These are phyloP conservation scores for Jatropha podagrica DNA, from an alignment of 441 rosid genomes.

Conservation along the genomic window DNA sequence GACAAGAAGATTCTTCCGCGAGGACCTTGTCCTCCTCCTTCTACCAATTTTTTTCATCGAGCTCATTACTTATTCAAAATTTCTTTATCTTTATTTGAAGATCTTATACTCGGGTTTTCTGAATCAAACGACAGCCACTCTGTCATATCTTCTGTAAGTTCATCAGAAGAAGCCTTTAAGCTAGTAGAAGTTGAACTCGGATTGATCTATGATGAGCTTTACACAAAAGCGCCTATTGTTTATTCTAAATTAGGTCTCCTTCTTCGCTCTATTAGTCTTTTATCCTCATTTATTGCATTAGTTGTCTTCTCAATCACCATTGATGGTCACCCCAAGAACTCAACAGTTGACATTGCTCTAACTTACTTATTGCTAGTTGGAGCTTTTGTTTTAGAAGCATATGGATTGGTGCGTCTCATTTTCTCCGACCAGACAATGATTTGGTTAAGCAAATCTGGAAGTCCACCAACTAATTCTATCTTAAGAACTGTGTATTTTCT, in stretches of 20 bases:
- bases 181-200: constrained; percentile 1
- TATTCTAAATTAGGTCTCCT: neutral
- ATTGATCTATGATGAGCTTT: neutral
- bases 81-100: neutral
- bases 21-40: neutral
- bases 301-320: neutral
- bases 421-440: constrained; percentile 20
- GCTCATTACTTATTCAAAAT: neutral
- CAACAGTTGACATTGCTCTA: neutral
- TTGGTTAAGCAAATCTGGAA: neutral
- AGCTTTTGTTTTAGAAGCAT: constrained; percentile 20
- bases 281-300: neutral
- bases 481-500: neutral
- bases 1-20: neutral
- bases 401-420: neutral
- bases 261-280: neutral
- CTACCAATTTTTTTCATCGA: neutral
- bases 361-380: constrained; percentile 13
- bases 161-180: neutral
- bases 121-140: neutral
- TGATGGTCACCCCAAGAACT: neutral
- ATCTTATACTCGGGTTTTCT: neutral
- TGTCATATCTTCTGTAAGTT: neutral
- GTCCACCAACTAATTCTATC: neutral
- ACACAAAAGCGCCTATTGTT: neutral